Conservation (phyloP, 2,329 filamentous ascomycete genomes). For the Lachnellula suecica region DNA sequence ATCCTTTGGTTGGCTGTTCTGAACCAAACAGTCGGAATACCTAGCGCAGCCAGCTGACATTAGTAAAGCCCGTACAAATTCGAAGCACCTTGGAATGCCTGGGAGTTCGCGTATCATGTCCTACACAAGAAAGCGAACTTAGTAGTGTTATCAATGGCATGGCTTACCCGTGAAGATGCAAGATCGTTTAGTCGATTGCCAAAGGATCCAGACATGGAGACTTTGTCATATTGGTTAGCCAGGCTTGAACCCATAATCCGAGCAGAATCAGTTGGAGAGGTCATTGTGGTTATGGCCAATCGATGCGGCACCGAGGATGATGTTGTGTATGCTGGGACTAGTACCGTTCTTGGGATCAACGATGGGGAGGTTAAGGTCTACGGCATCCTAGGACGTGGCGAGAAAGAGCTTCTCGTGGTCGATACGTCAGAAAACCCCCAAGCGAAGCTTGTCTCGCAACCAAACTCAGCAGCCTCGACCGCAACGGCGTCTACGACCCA, state of each 20-base stretch:
- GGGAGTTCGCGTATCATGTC: constrained; percentile 51
- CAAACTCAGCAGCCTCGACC: constrained; percentile 13
- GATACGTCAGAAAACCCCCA: constrained; percentile 44
- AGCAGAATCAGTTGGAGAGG: constrained; percentile 50
- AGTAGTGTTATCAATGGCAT: constrained; percentile 75
- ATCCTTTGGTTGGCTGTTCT: neutral
- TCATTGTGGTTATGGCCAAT: constrained; percentile 71
- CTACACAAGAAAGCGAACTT: constrained; percentile 56
- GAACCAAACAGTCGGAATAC: neutral
- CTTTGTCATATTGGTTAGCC: constrained; percentile 72
- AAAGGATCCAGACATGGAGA: constrained; percentile 67
- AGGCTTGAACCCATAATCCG: constrained; percentile 66
- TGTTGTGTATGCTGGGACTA: constrained; percentile 72
- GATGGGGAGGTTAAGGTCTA: constrained; percentile 66
- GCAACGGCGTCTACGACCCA: neutral
- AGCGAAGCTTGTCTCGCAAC: constrained; percentile 24
- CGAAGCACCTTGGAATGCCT: constrained; percentile 47
- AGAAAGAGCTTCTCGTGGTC: constrained; percentile 66
- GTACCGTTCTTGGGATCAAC: constrained; percentile 66
- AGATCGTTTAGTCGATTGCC: constrained; percentile 46
- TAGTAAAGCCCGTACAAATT: constrained; percentile 48
- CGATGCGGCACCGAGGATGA: constrained; percentile 65
- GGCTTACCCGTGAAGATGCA: constrained; percentile 61
- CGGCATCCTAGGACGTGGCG: constrained; percentile 68
- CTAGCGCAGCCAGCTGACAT: constrained; percentile 21